Evolutionary conservation across 306 rosid species (phyloP).

Genomic region (Pterocarpus santalinus): DNA sequence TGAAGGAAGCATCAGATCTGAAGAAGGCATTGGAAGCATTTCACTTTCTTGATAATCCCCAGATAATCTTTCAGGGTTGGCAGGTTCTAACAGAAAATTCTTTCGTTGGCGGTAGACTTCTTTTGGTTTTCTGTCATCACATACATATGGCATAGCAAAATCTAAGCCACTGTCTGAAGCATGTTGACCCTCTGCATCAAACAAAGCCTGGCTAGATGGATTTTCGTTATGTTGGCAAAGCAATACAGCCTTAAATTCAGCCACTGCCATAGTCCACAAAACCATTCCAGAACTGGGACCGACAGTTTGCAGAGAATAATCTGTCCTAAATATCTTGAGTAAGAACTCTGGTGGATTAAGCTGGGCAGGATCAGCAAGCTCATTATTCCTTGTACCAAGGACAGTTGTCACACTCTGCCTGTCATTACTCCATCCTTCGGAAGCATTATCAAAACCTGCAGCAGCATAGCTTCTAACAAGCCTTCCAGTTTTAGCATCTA

Average conservation of each 20-base stretch:
- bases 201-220: slow-evolving; percentile 32
- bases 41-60: slow-evolving; percentile 15
- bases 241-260: slow-evolving; percentile 67
- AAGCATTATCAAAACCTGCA: slow-evolving; percentile 37
- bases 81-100: slow-evolving; percentile 43
- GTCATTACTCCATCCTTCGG: slow-evolving; percentile 36
- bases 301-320: slow-evolving; percentile 62
- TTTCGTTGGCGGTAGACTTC: slow-evolving; percentile 53
- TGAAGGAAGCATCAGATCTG: slow-evolving; percentile 54
- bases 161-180: slow-evolving; percentile 58
- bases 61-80: slow-evolving; percentile 40
- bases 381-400: slow-evolving; percentile 20
- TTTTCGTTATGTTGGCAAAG: slow-evolving; percentile 57
- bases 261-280: slow-evolving; percentile 66
- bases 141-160: slow-evolving; percentile 66
- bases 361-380: slow-evolving; percentile 48
- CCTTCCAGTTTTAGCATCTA: slow-evolving; percentile 66
- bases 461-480: slow-evolving; percentile 47
- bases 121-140: slow-evolving; percentile 54
- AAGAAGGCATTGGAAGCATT: slow-evolving; percentile 44
- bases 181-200: slow-evolving; percentile 39
- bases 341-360: slow-evolving; percentile 41
- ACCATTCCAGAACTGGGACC: slow-evolving; percentile 51
- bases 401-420: slow-evolving; percentile 12
- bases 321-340: slow-evolving; percentile 63